Evolutionary conservation across 345 rosid genomes (phyloP).

Genomic region (Salix caprea): DNA sequence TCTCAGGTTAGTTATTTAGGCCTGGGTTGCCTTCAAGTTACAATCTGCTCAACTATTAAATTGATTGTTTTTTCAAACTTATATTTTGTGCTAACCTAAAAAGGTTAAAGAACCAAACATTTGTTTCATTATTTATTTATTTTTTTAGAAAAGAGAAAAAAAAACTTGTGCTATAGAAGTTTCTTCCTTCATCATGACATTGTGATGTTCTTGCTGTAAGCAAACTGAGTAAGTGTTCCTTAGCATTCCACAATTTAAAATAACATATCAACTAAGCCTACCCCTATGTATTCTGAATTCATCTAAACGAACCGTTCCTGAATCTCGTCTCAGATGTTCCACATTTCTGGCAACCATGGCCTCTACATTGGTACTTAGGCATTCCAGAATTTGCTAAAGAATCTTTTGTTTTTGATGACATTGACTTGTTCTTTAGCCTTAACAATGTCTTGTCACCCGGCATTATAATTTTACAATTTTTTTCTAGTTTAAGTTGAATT

Average conservation of each 20-base stretch:
- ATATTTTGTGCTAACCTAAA: not conserved
- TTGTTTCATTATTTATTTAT: too few relatives aligned
- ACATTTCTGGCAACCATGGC: not conserved
- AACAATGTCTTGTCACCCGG: not conserved
- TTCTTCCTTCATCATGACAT: not conserved
- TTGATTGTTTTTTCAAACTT: not conserved
- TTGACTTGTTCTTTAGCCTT: not conserved
- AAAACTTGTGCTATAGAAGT: not conserved
- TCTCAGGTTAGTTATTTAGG: too few relatives aligned
- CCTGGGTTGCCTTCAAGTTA: not conserved
- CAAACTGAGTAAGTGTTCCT: not conserved
- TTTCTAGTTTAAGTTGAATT: not conserved
- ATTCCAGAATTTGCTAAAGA: not conserved
- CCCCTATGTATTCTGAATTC: not conserved
- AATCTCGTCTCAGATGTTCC: not conserved
- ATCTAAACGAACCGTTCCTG: not conserved
- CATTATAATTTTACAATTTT: not conserved
- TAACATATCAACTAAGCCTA: not conserved
- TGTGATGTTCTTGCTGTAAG: too few relatives aligned
- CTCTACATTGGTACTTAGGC: not conserved
- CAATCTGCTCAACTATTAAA: not conserved
- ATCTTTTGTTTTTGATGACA: not conserved
- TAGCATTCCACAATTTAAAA: not conserved
- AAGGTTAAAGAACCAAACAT: not conserved
- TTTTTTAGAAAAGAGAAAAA: not conserved